A percentile compares a stretch with the other conserved stretches of the same genome.
These are phyloP conservation scores for Phytophthora sojae DNA, from an alignment of 352 stramenopile genomes.

Conservation along the genomic window DNA sequence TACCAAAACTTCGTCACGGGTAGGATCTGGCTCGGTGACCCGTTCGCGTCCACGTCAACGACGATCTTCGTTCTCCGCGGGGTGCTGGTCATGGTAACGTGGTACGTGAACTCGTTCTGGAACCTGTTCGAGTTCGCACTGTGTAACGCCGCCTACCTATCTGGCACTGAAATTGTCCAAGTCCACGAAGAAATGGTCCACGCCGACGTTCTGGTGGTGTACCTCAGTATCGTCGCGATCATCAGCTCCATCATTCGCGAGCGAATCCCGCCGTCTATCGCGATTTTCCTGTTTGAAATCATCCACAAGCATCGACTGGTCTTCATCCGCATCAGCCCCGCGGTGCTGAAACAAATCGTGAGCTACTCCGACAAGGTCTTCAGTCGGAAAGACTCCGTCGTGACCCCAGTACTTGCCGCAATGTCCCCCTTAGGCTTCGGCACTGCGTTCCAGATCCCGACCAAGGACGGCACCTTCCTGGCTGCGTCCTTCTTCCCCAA, in stretches of 20 bases:
- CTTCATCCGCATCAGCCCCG: background rate
- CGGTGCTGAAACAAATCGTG: background rate
- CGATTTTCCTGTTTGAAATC: conserved; percentile 22
- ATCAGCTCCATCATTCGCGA: conserved; percentile 18
- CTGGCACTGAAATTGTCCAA: conserved; percentile 5
- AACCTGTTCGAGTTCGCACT: conserved; percentile 28
- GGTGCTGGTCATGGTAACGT: conserved; percentile 25
- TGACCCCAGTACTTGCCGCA: background rate
- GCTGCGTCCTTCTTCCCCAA: background rate
- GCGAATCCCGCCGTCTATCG: conserved; percentile 31
- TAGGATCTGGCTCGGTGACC: conserved; percentile 45
- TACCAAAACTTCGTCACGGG: conserved; percentile 4
- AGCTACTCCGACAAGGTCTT: background rate
- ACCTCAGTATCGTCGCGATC: conserved; percentile 20
- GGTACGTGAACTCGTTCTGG: conserved; percentile 37
- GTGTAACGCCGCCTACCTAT: conserved; percentile 4
- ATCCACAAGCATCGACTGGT: conserved; percentile 9
- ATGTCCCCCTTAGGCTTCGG: background rate
- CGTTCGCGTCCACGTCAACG: conserved; percentile 36
- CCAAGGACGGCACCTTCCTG: background rate
- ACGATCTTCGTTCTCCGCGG: conserved; percentile 26
- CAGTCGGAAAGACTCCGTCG: background rate
- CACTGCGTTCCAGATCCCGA: background rate
- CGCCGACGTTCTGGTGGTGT: conserved; percentile 41
- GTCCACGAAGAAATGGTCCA: conserved; percentile 27